phyloP scores from a whole-genome alignment of 2,329 filamentous ascomycete species.

The Arthroderma sp. region DNA sequence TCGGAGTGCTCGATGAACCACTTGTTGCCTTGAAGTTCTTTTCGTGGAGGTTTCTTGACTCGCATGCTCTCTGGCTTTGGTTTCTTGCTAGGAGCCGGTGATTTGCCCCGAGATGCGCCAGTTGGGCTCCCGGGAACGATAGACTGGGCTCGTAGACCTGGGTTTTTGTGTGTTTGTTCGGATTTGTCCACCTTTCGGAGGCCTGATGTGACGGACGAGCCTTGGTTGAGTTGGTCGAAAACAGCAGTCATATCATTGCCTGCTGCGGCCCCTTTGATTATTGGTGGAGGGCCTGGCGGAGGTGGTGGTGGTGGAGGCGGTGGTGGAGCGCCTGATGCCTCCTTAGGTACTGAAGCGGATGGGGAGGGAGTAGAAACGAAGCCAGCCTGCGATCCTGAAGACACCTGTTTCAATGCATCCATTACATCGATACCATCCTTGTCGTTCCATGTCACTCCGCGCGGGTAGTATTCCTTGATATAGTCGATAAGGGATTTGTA shows the following conservation, averaged over 20 bases:
- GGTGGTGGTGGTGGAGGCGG: slow-evolving; percentile 49
- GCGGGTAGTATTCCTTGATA: slow-evolving; percentile 68
- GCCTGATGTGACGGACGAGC: slow-evolving; percentile 73
- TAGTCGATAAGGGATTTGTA: slow-evolving; percentile 76
- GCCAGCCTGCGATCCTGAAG: slow-evolving; percentile 24
- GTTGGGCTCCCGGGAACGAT: slow-evolving; percentile 52
- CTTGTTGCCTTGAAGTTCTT: slow-evolving; percentile 76
- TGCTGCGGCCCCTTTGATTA: slow-evolving; percentile 33
- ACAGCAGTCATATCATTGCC: slow-evolving; percentile 66
- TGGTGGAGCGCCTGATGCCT: slow-evolving; percentile 39
- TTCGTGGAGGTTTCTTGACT: slow-evolving; percentile 66
- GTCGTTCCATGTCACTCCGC: slow-evolving; percentile 77
- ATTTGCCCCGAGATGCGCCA: slow-evolving; percentile 53
- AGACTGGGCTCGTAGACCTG: slow-evolving; percentile 62
- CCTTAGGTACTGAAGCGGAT: slow-evolving; percentile 23
- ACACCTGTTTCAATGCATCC: slow-evolving; percentile 52
- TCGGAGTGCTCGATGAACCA: slow-evolving; percentile 97
- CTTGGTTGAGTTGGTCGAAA: slow-evolving; percentile 83
- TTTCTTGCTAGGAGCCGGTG: slow-evolving; percentile 76
- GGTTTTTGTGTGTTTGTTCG: slow-evolving; percentile 98
- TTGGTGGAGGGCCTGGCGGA: slow-evolving; percentile 46
- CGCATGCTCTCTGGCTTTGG: slow-evolving; percentile 78
- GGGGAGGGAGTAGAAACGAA: slow-evolving; percentile 16
- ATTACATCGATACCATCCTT: slow-evolving; percentile 59
- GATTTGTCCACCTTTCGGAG: slow-evolving; percentile 89